Conservation (phyloP, 257 asterid species). For the Buddleja alternifolia region DNA sequence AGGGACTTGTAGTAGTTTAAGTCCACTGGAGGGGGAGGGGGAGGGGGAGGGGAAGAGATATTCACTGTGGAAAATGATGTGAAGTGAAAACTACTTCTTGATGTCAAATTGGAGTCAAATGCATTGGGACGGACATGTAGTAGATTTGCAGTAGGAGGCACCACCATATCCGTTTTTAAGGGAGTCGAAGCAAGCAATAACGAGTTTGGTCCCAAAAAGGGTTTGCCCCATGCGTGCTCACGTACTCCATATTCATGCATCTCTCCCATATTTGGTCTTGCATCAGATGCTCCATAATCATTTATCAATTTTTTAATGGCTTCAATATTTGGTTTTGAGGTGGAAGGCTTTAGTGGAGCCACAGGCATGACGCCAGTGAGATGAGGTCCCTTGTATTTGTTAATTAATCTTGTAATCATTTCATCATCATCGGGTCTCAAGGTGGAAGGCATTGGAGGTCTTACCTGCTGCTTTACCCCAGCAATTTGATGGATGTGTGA, state of each 20-base stretch:
- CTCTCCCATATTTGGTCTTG: conserved; percentile 20
- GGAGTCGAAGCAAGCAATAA: background rate
- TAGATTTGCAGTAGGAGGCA: conserved; percentile 10
- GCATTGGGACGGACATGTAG: conserved; percentile 10
- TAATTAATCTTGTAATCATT: conserved; percentile 8
- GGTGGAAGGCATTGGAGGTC: conserved; percentile 13
- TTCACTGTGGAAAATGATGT: background rate
- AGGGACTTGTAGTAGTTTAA: conserved; percentile 28
- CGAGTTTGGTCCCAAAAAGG: conserved; percentile 1
- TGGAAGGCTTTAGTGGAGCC: background rate
- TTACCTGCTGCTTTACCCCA: conserved; percentile 12
- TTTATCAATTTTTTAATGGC: conserved; percentile 20
- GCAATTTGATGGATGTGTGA: background rate
- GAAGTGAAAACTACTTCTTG: conserved; percentile 14
- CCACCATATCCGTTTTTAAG: background rate
- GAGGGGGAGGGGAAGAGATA: conserved; percentile 10
- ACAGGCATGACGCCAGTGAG: background rate
- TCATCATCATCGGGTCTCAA: conserved; percentile 5
- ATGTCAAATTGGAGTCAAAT: background rate
- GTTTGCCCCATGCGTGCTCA: conserved; percentile 8
- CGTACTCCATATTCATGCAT: conserved; percentile 14
- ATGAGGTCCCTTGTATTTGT: conserved; percentile 25
- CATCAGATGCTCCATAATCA: conserved; percentile 33
- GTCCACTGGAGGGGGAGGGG: conserved; percentile 34
- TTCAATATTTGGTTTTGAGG: conserved; percentile 24